phyloP scores from a whole-genome alignment of 768 basidiomycete species.

The Kwoniella dendrophila region DNA sequence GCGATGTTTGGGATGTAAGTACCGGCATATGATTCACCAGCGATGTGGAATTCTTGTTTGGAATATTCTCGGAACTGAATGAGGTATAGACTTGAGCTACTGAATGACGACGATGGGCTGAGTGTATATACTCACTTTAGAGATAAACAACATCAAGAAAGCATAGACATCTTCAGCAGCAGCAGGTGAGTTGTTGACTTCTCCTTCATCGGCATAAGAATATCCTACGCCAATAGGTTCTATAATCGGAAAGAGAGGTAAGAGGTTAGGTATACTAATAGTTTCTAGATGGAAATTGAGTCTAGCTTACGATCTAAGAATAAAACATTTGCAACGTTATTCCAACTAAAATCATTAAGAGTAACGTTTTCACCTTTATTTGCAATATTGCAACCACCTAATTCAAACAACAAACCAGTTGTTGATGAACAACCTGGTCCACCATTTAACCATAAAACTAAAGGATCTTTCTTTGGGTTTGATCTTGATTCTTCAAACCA shows the following conservation, averaged over 20 bases:
- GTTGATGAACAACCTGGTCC: slow-evolving; percentile 61
- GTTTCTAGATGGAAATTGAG: background rate
- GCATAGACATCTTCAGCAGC: slow-evolving; percentile 81
- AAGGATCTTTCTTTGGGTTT: slow-evolving; percentile 73
- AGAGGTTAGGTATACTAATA: slow-evolving; percentile 18
- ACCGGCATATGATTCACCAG: slow-evolving; percentile 63
- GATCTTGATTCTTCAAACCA: slow-evolving; percentile 81
- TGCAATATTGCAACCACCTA: slow-evolving; percentile 80
- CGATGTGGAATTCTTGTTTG: slow-evolving; percentile 55
- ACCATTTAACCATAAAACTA: slow-evolving; percentile 71
- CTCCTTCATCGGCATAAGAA: slow-evolving; percentile 70
- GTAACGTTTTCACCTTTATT: slow-evolving; percentile 63
- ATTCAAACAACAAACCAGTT: slow-evolving; percentile 85
- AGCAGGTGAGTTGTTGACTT: slow-evolving; percentile 69
- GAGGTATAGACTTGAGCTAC: slow-evolving; percentile 57
- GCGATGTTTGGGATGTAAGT: slow-evolving; percentile 85
- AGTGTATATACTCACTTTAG: slow-evolving; percentile 72
- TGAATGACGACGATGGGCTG: slow-evolving; percentile 72
- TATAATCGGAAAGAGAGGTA: slow-evolving; percentile 34
- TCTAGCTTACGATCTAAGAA: slow-evolving; percentile 49
- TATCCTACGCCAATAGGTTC: slow-evolving; percentile 84
- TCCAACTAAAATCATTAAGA: slow-evolving; percentile 83
- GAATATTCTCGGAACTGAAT: slow-evolving; percentile 58
- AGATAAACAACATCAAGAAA: slow-evolving; percentile 54
- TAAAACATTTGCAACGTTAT: slow-evolving; percentile 66